phyloP scores from a whole-genome alignment of 73 alveolate species.

The Paramecium primaurelia region DNA sequence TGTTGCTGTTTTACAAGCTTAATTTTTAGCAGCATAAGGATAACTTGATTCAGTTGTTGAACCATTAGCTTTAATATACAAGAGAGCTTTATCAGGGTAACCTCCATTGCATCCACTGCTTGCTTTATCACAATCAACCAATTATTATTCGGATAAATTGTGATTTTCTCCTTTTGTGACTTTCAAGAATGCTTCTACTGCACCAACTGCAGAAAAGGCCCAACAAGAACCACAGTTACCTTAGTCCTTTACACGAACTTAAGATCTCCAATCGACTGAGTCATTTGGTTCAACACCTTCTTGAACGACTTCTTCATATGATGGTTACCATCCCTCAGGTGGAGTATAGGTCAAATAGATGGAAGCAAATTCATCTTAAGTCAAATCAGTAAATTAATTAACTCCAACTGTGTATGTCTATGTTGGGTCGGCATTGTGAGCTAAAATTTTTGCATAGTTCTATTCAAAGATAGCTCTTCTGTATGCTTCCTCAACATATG shows the following conservation, averaged over 20 bases:
- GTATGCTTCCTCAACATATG: neutral
- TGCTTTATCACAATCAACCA: slow-evolving; percentile 61
- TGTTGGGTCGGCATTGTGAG: slow-evolving; percentile 45
- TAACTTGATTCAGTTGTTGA: neutral
- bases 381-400: slow-evolving; percentile 56
- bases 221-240: slow-evolving; percentile 65
- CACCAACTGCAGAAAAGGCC: slow-evolving; percentile 71
- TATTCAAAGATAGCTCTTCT: neutral
- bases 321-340: neutral
- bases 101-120: slow-evolving; percentile 69
- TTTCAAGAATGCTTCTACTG: slow-evolving; percentile 48
- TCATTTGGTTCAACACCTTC: slow-evolving; percentile 18
- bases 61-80: slow-evolving; percentile 14
- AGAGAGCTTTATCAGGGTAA: slow-evolving; percentile 22
- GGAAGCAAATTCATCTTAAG: slow-evolving; percentile 52
- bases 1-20: neutral
- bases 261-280: slow-evolving; percentile 66
- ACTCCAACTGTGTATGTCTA: neutral
- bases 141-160: slow-evolving; percentile 58
- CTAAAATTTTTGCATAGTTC: neutral
- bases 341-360: slow-evolving; percentile 36
- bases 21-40: slow-evolving; percentile 50
- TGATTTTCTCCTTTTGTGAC: neutral
- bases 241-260: slow-evolving; percentile 64
- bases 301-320: neutral